Base-by-base conservation (phyloP, 192 early-diverging fungal genomes). In the Coemansia aciculifera region DNA sequence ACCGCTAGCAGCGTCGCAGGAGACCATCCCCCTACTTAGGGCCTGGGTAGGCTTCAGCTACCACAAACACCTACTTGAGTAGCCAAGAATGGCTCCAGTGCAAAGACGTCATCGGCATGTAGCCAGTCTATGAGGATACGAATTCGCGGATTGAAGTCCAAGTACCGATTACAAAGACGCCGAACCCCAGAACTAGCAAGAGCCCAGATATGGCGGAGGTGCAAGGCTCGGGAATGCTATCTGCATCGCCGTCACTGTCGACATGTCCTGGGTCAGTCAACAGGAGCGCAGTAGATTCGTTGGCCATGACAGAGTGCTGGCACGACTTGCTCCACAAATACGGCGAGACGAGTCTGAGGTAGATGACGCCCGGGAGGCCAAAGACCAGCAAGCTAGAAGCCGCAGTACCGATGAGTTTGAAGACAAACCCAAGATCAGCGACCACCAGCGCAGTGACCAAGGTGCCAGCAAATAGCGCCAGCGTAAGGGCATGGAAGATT, bases 391-490 rank as follows among this genome's bases (percentile, higher is more conserved):
- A 44, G 56, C 75, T 83, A 5, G 80, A 67, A 1, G 80, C 74
- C 5, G 68, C 74, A 0, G 80, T 83, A 46, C 81, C 81, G 12
- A 84, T 73, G 32, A 84, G 67, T 64, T 84, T 78, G 63, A 78
- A 84, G 11, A 84, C 77, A 72, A 84, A 68, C 12, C 81, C 81
- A 57, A 84, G 70, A 34, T 84, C 81, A 23, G 62, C 54, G 37
- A 84, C 64, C 2, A 38, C 43, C 27, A 84, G 42, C 0, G 81
- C 75, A 34, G 56, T 59, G 3, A n/a, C 72, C 46, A 84, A 40
- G 2, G 81, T 84, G 32, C 32, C 37, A 0, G 67, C 70, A 67
- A 84, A 84, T 31, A 84, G 59, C 23, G 11, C 38, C 4, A 83
- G 21, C 5, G 73, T 40, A 2, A 79, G 38, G 31, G 17, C 34